These are phyloP conservation scores for Trichosanthes cucumerina DNA, from an alignment of 306 rosid species.

Conservation along the genomic window DNA sequence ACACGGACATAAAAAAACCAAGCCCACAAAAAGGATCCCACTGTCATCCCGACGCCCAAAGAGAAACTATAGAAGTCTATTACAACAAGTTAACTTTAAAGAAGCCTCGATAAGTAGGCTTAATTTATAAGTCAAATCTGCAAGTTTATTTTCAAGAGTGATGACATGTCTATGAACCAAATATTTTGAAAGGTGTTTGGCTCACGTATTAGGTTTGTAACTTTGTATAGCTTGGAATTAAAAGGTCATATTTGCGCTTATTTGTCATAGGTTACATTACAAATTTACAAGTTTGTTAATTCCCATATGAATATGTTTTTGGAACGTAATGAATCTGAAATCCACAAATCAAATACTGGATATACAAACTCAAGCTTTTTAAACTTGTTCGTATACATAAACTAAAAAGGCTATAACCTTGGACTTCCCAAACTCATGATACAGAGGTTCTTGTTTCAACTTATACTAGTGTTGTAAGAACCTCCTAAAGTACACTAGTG, in stretches of 20 bases:
- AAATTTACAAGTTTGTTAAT: neutral
- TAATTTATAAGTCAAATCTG: neutral
- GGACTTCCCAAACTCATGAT: neutral
- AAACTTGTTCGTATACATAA: too few species aligned
- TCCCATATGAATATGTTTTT: neutral
- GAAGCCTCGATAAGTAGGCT: neutral
- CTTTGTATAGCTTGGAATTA: neutral
- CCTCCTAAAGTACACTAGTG: neutral
- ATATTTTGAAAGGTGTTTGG: neutral
- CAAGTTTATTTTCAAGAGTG: neutral
- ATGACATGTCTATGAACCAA: neutral
- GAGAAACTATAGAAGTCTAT: too few species aligned
- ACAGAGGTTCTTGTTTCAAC: neutral
- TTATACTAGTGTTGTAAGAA: too few species aligned
- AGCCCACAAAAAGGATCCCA: too few species aligned
- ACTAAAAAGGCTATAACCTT: neutral
- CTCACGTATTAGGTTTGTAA: neutral
- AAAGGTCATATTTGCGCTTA: neutral
- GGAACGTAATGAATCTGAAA: neutral
- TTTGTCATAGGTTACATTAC: neutral
- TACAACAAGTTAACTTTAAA: neutral
- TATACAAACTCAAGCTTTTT: neutral
- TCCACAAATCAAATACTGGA: neutral
- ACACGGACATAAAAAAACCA: too few species aligned
- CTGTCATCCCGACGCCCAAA: too few species aligned